Evolutionary conservation across 768 basidiomycete genomes (phyloP), one percentile per base, ranked within the genome.

Genomic region (Termitomyces sp.): DNA sequence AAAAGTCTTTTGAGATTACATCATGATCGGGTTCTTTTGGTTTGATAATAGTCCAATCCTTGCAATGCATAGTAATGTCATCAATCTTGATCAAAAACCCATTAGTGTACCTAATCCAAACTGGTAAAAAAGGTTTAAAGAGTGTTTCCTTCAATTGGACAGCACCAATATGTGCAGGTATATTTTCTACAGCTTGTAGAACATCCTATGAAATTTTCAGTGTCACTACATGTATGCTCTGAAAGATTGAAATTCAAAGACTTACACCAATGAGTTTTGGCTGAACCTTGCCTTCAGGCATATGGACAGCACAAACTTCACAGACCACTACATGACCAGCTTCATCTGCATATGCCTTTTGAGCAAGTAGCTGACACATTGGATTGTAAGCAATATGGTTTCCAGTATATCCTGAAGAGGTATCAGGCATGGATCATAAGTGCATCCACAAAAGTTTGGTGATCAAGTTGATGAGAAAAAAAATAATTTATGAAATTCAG

Each of bases 91-190:
- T 38, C 10, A 44, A 31, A 35, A 46, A 47, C 6, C 31, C 45
- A 20, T 47, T 35, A 23, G 46, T 60, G 50, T 56, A 62, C 23
- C 15, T 27, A 4, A 55, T 50, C 55, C 56, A 63, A 13, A 32
- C 32, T 0, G 59, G 59, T 6, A 59, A 36, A 3, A 66, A 12
- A 7, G 52, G 52, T 12, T 57, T 20, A 45, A 59, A 66, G 10
- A 54, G 43, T 7, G 59, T 43, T 5, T 5, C 6, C 35, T 65
- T 65, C 16, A 66, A 53, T 1, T 54, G 56, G 0, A 7, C 15
- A 12, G 53, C 55, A 11, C 64, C 63, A 16, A 68, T 64, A 42
- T 65, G 65, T 31, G 56, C 64, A 0, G 63, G 64, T 35, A 66
- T 60, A 40, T 65, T 50, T 9, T 57, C 51, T 1, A 65, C 56